Evolutionary conservation across 78 protist genomes (phyloP).

Genomic region (Dictyostelium firmibasis): DNA sequence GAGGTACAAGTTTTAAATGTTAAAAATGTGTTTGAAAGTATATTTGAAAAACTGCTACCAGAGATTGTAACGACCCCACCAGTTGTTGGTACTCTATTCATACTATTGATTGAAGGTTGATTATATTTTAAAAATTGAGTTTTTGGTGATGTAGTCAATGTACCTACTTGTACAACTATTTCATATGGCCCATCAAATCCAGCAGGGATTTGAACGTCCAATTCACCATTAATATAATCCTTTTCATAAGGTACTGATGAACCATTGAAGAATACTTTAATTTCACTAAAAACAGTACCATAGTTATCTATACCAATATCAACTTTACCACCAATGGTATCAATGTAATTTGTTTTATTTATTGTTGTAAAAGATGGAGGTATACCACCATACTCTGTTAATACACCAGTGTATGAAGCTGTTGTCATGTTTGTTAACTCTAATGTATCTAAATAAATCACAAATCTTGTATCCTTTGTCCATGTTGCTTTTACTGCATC

Average conservation of each 20-base stretch:
- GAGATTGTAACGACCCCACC: conserved; percentile 5
- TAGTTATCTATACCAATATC: conserved; percentile 1
- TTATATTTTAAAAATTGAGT: conserved; percentile 14
- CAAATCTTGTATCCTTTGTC: neutral
- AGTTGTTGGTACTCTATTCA: neutral
- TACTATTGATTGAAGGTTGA: neutral
- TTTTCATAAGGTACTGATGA: neutral
- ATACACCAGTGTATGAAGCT: neutral
- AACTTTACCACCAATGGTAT: neutral
- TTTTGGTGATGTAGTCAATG: neutral
- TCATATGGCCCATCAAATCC: conserved; percentile 30
- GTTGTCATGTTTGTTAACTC: neutral
- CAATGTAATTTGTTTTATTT: neutral
- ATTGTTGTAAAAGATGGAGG: neutral
- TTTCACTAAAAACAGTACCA: conserved; percentile 2
- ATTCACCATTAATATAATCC: neutral
- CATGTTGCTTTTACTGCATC: neutral
- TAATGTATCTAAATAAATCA: neutral
- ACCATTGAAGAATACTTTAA: neutral
- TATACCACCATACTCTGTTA: conserved; percentile 15
- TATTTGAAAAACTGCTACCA: conserved; percentile 1
- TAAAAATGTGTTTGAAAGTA: neutral
- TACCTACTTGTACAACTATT: neutral
- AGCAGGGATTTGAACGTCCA: neutral
- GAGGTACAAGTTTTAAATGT: neutral